Evolutionary conservation across 2,329 filamentous ascomycete genomes (phyloP), one percentile per base, ranked within the genome.

Genomic region (Nakataea oryzae): DNA sequence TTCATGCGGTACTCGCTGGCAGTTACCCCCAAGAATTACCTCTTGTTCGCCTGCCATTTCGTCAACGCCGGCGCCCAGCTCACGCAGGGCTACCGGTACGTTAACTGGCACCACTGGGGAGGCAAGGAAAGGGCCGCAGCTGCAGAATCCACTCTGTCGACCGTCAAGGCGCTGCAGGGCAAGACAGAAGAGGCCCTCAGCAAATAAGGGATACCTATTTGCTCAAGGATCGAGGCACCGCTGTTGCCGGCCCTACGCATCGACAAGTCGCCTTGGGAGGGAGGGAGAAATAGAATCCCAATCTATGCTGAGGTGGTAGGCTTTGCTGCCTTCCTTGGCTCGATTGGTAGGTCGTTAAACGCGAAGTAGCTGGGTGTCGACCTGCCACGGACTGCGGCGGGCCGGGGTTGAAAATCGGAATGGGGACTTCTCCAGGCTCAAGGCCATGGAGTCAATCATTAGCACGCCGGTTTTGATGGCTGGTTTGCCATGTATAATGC

Each of bases 1-100:
- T 89, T 89, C 70, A 89, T 89, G 86, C 86, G 86, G 71, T 89
- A 89, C 78, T 79, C 87, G 56, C 76, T 89, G 64, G 86, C 86
- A 72, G 84, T 89, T 63, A 75, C 77, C 59, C 86, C 87, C 57
- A 76, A 77, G 70, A 89, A 89, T 78, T 89, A 87, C 74, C 85
- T 89, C 68, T 82, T 89, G 67, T 89, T 89, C 75, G 75, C 75
- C 64, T 89, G 86, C 79, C 87, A 89, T 76, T 83, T 88, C 69
- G 77, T 89, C 78, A 89, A 89, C 75, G 83, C 86, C 73, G 79
- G 81, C 64, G 81, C 86, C 54, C 86, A 89, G 78, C 78, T 88
- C 63, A 87, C 84, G 11, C 86, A 89, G 73, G 85, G 83, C 62
- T 89, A 89, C 78, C 83, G 86, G 68, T 89, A 82, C 72, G 73